A percentile compares a stretch with the other conserved stretches of the same genome.
phyloP scores from a whole-genome alignment of 441 rosid genomes.

The Flueggea neowawraea region DNA sequence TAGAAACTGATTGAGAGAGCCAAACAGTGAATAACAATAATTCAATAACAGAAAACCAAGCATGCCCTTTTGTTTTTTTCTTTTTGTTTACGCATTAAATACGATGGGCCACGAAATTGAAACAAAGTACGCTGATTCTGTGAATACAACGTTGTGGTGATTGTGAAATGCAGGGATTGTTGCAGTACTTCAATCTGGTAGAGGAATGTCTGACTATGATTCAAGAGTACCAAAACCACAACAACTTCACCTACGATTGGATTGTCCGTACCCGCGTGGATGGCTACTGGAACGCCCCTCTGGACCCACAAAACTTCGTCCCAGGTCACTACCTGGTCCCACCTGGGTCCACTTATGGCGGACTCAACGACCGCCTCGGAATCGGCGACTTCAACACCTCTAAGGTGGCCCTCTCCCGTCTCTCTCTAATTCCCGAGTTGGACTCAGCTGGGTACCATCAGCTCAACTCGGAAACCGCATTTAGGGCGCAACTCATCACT shows the following conservation, averaged over 20 bases:
- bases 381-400: slow-evolving; percentile 71
- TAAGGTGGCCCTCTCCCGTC: slow-evolving; percentile 71
- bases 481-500: slow-evolving; percentile 72
- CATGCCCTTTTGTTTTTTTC: neutral
- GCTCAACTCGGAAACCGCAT: slow-evolving; percentile 91
- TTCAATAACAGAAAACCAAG: no score
- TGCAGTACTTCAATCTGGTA: slow-evolving; percentile 81
- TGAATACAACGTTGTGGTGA: neutral
- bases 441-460: slow-evolving; percentile 46
- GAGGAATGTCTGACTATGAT: slow-evolving; percentile 84
- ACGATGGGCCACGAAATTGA: neutral
- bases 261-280: slow-evolving; percentile 90
- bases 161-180: slow-evolving; percentile 52
- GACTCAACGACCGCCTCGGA: slow-evolving; percentile 93
- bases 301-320: slow-evolving; percentile 54
- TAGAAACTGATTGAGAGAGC: no score
- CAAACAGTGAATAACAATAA: no score
- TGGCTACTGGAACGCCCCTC: slow-evolving; percentile 77
- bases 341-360: slow-evolving; percentile 83
- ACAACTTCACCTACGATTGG: slow-evolving; percentile 80
- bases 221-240: slow-evolving; percentile 40
- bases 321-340: slow-evolving; percentile 73
- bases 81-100: neutral
- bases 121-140: neutral
- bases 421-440: slow-evolving; percentile 67